Evolutionary conservation across 352 stramenopile genomes (phyloP), one percentile per base, ranked within the genome.

Genomic region (Phytophthora citrophthora): DNA sequence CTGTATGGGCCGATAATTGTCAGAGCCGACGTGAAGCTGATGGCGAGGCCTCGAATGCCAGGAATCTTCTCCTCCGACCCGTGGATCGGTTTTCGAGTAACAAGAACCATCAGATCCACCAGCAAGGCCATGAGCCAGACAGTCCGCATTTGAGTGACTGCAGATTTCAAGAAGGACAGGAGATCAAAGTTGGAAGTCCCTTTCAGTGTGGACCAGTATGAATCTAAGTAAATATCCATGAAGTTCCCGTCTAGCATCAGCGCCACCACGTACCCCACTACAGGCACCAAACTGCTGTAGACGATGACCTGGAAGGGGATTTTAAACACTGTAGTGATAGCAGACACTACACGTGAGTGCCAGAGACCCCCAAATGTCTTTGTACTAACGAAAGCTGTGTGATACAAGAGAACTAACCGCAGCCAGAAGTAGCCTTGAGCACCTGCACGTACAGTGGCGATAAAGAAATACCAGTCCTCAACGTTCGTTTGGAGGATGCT

Each of bases 301-400:
- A 89, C 64, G 10, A 88, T 67, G 0, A 78, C 69, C 32, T 89
- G 74, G 36, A 81, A 81, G n/a, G 78, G 80, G 26, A 89, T 78
- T 36, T 64, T 74, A 9, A 61, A 51, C 43, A 84, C 32, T 5
- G 64, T 75, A 4, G 20, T 12, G 20, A 68, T 12, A 7, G 68
- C 48, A 3, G 39, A 63, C 4, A 48, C 12, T 10, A 49, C 15
- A 24, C 34, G 46, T 8, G 46, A 43, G 20, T 27, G 15, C 56
- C 9, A 15, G 61, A 3, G 20, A 20, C 20, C 20, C 2, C 20
- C 20, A 20, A 20, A 20, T 4, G 13, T n/a, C 3, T 16, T 8
- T 5, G 47, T 34, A 8, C 57, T 50, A 1, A 49, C 18, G 51
- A 49, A 83, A 16, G 67, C 67, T 15, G 62, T 51, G 2, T 41